Evolutionary conservation across 164 flowering plant genomes (phyloP).

Genomic region (Tetracentron sinense): DNA sequence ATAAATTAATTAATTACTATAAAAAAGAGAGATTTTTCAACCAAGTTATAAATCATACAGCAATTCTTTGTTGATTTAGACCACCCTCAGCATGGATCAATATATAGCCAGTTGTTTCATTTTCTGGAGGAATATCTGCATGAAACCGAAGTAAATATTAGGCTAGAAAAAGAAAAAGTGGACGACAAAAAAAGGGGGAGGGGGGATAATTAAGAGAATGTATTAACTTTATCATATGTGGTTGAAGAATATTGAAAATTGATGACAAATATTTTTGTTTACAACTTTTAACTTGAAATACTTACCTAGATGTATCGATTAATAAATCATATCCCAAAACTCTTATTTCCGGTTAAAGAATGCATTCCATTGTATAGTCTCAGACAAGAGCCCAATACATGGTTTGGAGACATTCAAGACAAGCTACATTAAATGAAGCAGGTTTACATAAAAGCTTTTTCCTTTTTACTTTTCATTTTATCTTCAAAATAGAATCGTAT

Average conservation of each 20-base stretch:
- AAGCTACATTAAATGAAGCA: background rate
- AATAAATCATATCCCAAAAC: background rate
- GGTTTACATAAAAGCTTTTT: background rate
- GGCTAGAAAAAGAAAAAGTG: background rate
- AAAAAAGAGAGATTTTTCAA: background rate
- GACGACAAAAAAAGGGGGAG: background rate
- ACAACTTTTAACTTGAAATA: background rate
- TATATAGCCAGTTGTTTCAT: slow-evolving; percentile 91
- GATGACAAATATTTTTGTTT: background rate
- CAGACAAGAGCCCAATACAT: background rate
- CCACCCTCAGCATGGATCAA: slow-evolving; percentile 99
- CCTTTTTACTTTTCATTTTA: too few species aligned
- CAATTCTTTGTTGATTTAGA: slow-evolving; percentile 95
- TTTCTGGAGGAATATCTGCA: slow-evolving; percentile 85
- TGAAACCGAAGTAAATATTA: slow-evolving; percentile 6
- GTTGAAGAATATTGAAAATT: background rate
- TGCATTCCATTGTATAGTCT: background rate
- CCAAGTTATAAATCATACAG: slow-evolving; percentile 48
- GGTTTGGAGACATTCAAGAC: background rate
- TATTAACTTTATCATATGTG: background rate
- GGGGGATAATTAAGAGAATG: background rate
- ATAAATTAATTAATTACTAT: background rate
- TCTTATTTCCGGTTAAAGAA: background rate
- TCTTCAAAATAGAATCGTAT: too few species aligned
- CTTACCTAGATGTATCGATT: background rate